Evolutionary conservation across 2,329 filamentous ascomycete species (phyloP), one percentile per base, ranked within the genome.

Genomic region (Aspergillus fructus): DNA sequence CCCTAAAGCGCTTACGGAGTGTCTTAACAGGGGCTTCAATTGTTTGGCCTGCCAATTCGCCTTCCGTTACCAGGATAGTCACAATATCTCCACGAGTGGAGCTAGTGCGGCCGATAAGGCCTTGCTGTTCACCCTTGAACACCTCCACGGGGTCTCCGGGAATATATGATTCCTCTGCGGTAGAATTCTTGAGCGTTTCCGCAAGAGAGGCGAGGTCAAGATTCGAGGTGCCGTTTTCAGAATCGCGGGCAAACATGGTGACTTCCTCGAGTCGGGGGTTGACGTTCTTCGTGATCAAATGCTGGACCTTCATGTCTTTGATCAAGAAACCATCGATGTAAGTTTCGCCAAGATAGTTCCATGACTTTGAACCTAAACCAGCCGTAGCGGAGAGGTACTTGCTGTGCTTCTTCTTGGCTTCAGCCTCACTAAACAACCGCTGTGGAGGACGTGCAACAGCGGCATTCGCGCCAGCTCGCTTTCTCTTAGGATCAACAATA

Each of bases 141-240:
- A 99, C 91, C 74, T 97, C 93, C 21, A 99, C 93, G n/a, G 93
- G 87, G 72, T 99, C 94, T 34, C 96, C 96, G 3, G 93, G 90
- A 5, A 96, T 84, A 68, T 96, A 99, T 3, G 89, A 89, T 34
- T 93, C 89, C 60, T 89, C 89, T 8, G 87, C 86, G 59, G 89
- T 90, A 64, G 87, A 89, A 58, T 91, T 90, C 71, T 96, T 96
- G 53, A 97, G 80, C 64, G 91, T 96, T 49, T 92, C 90, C 8
- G 93, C 92, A 53, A 99, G 82, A 1, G 93, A 92, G 67, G 93
- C 89, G 43, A 99, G 83, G 76, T 99, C 94, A 37, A 99, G 83
- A 63, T 96, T 96, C 67, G 96, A 92, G 0, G 91, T 93, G 17
- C 94, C 94, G 71, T 97, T 94, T 63, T 96, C 93, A 17, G 87